These are phyloP conservation scores for Citrullus amarus DNA, from an alignment of 306 rosid genomes.

Conservation along the genomic window DNA sequence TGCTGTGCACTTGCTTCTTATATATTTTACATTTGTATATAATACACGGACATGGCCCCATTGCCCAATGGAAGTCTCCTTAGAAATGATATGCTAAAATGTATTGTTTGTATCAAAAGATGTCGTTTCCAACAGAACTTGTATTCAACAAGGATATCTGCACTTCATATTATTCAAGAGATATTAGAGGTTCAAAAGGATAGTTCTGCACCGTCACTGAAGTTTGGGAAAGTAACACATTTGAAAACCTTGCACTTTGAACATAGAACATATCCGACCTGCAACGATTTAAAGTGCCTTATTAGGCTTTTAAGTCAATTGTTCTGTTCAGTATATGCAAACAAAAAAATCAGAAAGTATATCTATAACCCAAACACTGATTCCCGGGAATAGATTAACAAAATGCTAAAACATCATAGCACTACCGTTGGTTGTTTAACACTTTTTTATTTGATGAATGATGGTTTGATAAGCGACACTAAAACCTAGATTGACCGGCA, in stretches of 20 bases:
- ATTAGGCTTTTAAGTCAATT: neutral
- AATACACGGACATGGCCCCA: neutral
- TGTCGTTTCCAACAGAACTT: neutral
- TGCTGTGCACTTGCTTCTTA: neutral
- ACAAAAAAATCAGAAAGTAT: neutral
- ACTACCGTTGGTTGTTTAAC: neutral
- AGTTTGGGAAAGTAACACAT: constrained; percentile 78
- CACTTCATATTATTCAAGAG: neutral
- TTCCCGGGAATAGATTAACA: neutral
- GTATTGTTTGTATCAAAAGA: neutral
- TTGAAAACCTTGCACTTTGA: constrained; percentile 76
- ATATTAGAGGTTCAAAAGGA: constrained; percentile 17
- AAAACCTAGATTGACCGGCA: neutral
- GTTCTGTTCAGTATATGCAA: neutral
- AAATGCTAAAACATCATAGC: neutral
- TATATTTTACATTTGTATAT: neutral
- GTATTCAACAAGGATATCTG: neutral
- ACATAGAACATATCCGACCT: constrained; percentile 71
- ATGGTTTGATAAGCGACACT: neutral
- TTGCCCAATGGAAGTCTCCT: neutral
- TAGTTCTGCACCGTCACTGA: constrained; percentile 37
- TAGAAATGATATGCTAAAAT: neutral
- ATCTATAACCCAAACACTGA: neutral
- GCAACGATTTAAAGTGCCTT: neutral
- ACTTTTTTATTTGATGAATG: neutral